These are phyloP conservation scores for Metarhizium sp. DNA, from an alignment of 2,329 filamentous ascomycete genomes.

Conservation along the genomic window DNA sequence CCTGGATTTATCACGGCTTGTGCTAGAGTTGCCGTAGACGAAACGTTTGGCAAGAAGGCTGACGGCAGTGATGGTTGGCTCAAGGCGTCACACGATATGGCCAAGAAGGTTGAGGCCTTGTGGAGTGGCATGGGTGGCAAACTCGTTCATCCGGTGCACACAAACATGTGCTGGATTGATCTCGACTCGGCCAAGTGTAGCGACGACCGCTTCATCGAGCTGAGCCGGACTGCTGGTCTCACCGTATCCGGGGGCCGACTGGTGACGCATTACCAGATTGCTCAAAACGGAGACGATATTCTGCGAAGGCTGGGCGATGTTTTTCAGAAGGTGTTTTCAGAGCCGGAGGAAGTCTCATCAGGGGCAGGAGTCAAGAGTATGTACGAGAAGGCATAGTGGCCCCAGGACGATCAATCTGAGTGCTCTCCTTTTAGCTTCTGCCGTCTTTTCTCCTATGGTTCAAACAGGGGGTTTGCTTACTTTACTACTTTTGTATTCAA, in stretches of 20 bases:
- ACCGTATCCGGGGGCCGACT: conserved; percentile 30
- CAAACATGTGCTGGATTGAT: conserved; percentile 90
- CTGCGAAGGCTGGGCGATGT: conserved; percentile 46
- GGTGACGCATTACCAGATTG: conserved; percentile 52
- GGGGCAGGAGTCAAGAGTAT: background rate
- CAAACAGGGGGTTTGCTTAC: too few species aligned
- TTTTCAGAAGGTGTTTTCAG: conserved; percentile 31
- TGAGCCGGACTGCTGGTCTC: conserved; percentile 33
- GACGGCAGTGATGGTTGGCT: conserved; percentile 47
- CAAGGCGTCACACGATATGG: conserved; percentile 48
- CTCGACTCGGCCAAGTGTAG: conserved; percentile 48
- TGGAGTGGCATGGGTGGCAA: conserved; percentile 65
- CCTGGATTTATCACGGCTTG: conserved; percentile 64
- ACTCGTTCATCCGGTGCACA: conserved; percentile 61
- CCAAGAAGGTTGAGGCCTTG: conserved; percentile 54
- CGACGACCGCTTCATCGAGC: conserved; percentile 25
- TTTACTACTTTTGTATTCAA: too few species aligned
- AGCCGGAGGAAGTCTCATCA: conserved; percentile 3
- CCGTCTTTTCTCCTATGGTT: too few species aligned
- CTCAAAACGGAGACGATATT: conserved; percentile 48
- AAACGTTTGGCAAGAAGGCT: conserved; percentile 30
- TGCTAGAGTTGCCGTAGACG: conserved; percentile 56
- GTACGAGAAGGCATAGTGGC: background rate
- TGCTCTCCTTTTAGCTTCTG: too few species aligned
- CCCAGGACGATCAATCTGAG: too few species aligned